Evolutionary conservation across 2,329 filamentous ascomycete species (phyloP).

Genomic region (Trichoderma sp.): DNA sequence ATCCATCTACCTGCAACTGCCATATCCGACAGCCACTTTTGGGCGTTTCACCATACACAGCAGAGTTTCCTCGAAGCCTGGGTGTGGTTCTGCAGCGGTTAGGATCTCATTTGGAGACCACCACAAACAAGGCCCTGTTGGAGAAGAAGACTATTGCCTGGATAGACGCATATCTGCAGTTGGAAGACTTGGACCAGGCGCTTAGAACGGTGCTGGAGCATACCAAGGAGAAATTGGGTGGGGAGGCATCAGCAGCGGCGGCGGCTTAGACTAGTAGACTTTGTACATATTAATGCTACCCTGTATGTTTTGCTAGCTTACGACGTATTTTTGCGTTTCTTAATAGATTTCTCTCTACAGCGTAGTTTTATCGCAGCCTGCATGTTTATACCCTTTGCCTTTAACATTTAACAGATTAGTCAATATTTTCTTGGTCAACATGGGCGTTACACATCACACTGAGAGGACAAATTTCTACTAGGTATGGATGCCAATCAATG

Average conservation of each 20-base stretch:
- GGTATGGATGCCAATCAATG: neutral
- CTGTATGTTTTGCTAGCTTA: neutral
- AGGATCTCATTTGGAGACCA: constrained; percentile 49
- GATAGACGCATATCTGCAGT: constrained; percentile 54
- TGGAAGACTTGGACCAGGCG: constrained; percentile 55
- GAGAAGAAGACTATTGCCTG: constrained; percentile 53
- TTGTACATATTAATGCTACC: neutral
- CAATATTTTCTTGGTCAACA: neutral
- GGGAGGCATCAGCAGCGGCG: neutral
- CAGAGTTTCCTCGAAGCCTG: constrained; percentile 73
- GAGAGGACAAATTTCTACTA: neutral
- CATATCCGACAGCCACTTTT: constrained; percentile 70
- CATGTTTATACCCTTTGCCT: neutral
- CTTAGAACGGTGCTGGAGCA: constrained; percentile 58
- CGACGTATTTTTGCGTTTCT: neutral
- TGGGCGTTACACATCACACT: neutral
- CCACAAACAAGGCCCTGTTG: constrained; percentile 49
- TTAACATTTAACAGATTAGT: neutral
- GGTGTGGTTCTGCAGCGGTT: constrained; percentile 65
- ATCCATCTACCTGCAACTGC: constrained; percentile 67
- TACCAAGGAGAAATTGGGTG: constrained; percentile 41
- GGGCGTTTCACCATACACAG: constrained; percentile 61
- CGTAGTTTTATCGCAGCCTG: neutral
- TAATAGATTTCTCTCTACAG: neutral
- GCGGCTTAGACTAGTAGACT: neutral